These are phyloP conservation scores for Corymbia citriodora DNA, from an alignment of 441 rosid genomes.

Conservation along the genomic window DNA sequence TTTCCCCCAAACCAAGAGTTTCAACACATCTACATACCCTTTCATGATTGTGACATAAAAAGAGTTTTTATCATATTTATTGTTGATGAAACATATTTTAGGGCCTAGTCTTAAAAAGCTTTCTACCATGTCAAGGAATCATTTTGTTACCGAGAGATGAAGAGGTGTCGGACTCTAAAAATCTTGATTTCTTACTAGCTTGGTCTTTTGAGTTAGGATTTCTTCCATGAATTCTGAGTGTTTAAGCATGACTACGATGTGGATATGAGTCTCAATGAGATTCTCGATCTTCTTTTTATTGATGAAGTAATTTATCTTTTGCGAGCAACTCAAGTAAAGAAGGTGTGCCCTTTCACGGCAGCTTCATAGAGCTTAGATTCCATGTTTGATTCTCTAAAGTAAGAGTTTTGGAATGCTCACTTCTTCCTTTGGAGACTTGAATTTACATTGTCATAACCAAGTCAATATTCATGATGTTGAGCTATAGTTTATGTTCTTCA, in stretches of 20 bases:
- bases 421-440: not conserved
- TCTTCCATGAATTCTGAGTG: not conserved
- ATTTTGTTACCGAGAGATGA: not conserved
- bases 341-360: not conserved
- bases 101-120: not conserved
- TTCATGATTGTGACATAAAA: not conserved
- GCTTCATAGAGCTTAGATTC: not conserved
- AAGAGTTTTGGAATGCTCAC: not conserved
- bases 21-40: not conserved
- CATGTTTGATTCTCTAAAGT: not conserved
- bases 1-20: not conserved
- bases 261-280: not conserved
- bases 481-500: too few relatives aligned
- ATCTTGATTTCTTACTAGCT: not conserved
- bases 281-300: fast-evolving
- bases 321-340: not conserved
- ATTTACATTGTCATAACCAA: too few relatives aligned
- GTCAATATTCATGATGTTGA: too few relatives aligned
- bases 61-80: not conserved
- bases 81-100: not conserved
- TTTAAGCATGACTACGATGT: not conserved
- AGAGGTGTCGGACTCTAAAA: not conserved
- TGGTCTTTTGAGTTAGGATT: not conserved
- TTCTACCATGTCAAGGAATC: not conserved
- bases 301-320: not conserved